Base-by-base conservation (phyloP, 108 stramenopile species). In the Parietichytrium sp. region DNA sequence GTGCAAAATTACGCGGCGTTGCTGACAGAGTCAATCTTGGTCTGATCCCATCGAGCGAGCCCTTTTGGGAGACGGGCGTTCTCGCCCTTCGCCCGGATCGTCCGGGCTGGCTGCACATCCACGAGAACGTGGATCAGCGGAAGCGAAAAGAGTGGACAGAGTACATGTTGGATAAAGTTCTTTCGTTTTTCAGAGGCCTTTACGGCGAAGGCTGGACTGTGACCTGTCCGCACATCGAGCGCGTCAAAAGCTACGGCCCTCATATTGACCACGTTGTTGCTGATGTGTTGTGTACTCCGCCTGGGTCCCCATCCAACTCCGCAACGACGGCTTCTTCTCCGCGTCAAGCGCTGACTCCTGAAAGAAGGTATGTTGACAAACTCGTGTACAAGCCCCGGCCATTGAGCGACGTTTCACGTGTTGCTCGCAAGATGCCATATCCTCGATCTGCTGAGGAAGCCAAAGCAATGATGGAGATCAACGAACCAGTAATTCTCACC, bases 21-120 rank as follows among this genome's bases (percentile, higher is more conserved):
- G 54, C 94, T 54, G 96, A 98, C 82, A 87, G 97, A 30, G 92
- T 98, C 20, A 92, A 89, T 49, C 88, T 98, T 26, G 97, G 97
- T 16, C 86, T 98, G n/a, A 88, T 96, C 26, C 97, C 97, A 0
- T 92, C 93, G 52, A 88, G 91, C 51, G 93, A 94, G 91, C 93
- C 93, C 15, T 94, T 94, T 36, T 96, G 95, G 95, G 80, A 79
- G 49, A 85, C 90, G 4, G 97, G 93, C n/a, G 90, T 93, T 2
- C 50, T 81, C 33, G 93, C 92, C 36, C 79, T 98, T 42, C 84
- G 88, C 38, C 48, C 31, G 23, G 54, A 54, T 0, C 29, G 80
- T 20, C 92, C 93, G 10, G 95, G 95, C 16, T 92, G 93, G 94
- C 82, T 96, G 23, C 97, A 98, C 83, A 81, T 98, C 26, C 97